These are phyloP conservation scores for Apiospora phragmitis DNA, from an alignment of 2,329 filamentous ascomycete species.

Conservation along the genomic window DNA sequence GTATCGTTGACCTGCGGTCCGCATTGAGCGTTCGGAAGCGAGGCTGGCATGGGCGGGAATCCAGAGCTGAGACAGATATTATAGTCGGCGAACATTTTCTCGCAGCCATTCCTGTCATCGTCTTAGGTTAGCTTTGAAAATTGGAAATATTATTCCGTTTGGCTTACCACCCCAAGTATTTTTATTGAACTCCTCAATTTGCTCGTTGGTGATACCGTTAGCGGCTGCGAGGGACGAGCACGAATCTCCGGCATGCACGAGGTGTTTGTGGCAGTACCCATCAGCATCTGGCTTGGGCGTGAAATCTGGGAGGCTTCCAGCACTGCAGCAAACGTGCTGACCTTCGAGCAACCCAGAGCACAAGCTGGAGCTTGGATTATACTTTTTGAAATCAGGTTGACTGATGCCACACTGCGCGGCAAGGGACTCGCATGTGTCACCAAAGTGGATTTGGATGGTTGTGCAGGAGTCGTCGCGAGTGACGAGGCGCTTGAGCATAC, in stretches of 20 bases:
- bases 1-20: constrained; percentile 22
- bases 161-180: constrained; percentile 38
- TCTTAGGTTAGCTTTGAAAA: too few species aligned
- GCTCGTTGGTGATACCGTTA: constrained; percentile 18
- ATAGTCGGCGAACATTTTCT: neutral
- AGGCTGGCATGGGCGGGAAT: constrained; percentile 35
- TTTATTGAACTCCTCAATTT: constrained; percentile 37
- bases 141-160: too few species aligned
- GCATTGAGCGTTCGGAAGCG: constrained; percentile 34
- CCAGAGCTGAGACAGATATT: constrained; percentile 39
- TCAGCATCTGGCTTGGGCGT: constrained; percentile 18
- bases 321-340: too few species aligned
- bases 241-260: constrained; percentile 10
- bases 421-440: too few species aligned
- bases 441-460: too few species aligned
- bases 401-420: too few species aligned
- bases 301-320: too few species aligned
- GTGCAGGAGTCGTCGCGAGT: too few species aligned
- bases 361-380: too few species aligned
- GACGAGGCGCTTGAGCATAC: too few species aligned
- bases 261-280: constrained; percentile 20
- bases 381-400: too few species aligned
- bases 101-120: neutral
- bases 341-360: too few species aligned
- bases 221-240: neutral